Evolutionary conservation across 2,329 filamentous ascomycete genomes (phyloP).

Genomic region (Alternaria sp.): DNA sequence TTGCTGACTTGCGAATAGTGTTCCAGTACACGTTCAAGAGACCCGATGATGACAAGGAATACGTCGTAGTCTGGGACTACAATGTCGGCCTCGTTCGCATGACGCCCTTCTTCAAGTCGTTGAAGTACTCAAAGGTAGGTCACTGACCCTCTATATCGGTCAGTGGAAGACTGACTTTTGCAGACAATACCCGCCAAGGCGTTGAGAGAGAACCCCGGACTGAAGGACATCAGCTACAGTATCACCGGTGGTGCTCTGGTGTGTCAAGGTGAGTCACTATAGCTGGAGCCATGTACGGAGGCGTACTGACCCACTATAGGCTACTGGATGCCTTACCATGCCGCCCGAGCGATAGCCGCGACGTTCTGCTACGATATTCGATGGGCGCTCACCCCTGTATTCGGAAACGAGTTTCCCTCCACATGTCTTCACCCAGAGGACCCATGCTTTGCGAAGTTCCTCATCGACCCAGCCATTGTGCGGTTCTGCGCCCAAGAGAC

Average conservation of each 20-base stretch:
- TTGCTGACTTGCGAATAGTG: constrained; percentile 60
- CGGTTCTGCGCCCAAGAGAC: constrained; percentile 50
- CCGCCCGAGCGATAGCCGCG: constrained; percentile 84
- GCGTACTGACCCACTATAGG: constrained; percentile 61
- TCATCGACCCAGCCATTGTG: constrained; percentile 53
- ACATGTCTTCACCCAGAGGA: constrained; percentile 73
- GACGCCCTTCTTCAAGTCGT: constrained; percentile 93
- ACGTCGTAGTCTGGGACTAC: constrained; percentile 95
- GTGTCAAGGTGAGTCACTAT: constrained; percentile 68
- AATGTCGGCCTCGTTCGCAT: constrained; percentile 92
- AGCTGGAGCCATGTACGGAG: not conserved
- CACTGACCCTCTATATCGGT: not conserved
- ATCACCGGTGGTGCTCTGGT: constrained; percentile 91
- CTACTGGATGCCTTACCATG: constrained; percentile 94
- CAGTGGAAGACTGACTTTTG: constrained; percentile 22
- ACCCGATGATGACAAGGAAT: constrained; percentile 69
- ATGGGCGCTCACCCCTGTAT: constrained; percentile 86
- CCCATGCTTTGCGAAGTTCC: constrained; percentile 64
- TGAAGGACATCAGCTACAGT: constrained; percentile 89
- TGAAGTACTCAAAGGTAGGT: constrained; percentile 83
- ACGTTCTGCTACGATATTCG: constrained; percentile 90
- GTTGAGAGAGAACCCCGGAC: constrained; percentile 71
- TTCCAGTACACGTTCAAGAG: constrained; percentile 84
- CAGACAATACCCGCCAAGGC: constrained; percentile 91
- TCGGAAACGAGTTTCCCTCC: constrained; percentile 80